Conservation (phyloP, 2,329 filamentous ascomycete species). For the Paraconiothyrium brasiliense region DNA sequence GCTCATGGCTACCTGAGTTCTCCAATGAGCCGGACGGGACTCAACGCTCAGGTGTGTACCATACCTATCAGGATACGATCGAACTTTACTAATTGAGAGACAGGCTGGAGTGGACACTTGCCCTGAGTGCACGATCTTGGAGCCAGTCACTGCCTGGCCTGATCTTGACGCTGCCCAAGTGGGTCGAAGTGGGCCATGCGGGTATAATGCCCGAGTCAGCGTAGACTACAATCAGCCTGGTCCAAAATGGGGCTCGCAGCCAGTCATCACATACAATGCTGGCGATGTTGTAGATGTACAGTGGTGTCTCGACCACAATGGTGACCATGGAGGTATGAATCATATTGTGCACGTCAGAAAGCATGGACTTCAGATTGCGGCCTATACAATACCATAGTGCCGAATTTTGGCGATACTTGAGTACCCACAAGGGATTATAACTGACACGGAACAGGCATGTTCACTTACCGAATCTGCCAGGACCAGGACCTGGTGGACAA, state of each 20-base stretch:
- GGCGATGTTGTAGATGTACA: constrained; percentile 44
- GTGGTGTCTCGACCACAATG: constrained; percentile 47
- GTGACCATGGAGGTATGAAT: constrained; percentile 39
- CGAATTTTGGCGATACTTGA: not conserved
- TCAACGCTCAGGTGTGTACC: constrained; percentile 40
- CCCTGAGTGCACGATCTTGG: constrained; percentile 47
- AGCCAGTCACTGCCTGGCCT: constrained; percentile 46
- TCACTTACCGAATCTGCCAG: constrained; percentile 46
- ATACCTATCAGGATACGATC: not conserved
- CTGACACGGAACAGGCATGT: constrained; percentile 33
- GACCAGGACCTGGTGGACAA: constrained; percentile 44
- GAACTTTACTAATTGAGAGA: not conserved
- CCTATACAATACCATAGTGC: not conserved
- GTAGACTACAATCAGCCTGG: constrained; percentile 48
- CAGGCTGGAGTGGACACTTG: constrained; percentile 43
- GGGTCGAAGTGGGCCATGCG: constrained; percentile 44
- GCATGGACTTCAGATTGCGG: not conserved
- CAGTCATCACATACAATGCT: constrained; percentile 41
- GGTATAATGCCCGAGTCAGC: constrained; percentile 48
- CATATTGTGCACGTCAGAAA: not conserved
- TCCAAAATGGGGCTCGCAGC: constrained; percentile 38
- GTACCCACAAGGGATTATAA: not conserved
- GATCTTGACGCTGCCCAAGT: constrained; percentile 39
- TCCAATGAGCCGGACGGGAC: constrained; percentile 46
- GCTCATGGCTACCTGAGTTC: constrained; percentile 45